Evolutionary conservation across 768 basidiomycete genomes (phyloP).

Genomic region (Piloderma croceum): DNA sequence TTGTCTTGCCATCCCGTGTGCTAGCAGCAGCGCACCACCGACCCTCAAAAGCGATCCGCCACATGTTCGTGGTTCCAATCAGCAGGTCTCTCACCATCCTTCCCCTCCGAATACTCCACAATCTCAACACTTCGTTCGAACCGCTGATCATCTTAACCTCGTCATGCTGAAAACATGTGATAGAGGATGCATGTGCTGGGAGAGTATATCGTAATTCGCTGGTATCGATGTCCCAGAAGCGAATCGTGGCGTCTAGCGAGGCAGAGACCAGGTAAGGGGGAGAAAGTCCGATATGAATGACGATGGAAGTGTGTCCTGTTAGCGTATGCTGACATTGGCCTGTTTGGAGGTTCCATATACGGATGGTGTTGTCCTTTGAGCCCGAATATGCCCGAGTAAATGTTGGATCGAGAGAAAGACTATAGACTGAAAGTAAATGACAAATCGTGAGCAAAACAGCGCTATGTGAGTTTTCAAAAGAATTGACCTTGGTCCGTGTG

Average conservation of each 20-base stretch:
- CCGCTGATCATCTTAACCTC: constrained; percentile 96
- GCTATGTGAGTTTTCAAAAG: neutral
- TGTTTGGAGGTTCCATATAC: constrained; percentile 84
- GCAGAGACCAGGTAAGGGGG: constrained; percentile 90
- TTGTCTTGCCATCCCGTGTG: constrained; percentile 69
- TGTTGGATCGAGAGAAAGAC: constrained; percentile 81
- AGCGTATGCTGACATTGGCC: constrained; percentile 78
- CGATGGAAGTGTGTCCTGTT: constrained; percentile 89
- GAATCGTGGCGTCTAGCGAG: constrained; percentile 91
- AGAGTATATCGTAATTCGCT: constrained; percentile 79
- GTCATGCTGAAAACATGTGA: constrained; percentile 98
- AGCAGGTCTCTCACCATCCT: constrained; percentile 81
- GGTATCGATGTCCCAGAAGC: constrained; percentile 88
- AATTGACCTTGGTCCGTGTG: constrained; percentile 85
- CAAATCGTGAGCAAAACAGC: neutral
- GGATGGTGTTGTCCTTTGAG: constrained; percentile 96
- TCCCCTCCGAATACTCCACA: constrained; percentile 94
- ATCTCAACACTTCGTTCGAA: constrained; percentile 92
- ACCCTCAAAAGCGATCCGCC: constrained; percentile 96
- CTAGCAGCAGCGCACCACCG: constrained; percentile 93
- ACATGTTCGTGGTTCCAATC: constrained; percentile 89
- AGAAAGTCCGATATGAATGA: constrained; percentile 86
- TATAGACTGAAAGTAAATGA: constrained; percentile 63
- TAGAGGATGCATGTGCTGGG: constrained; percentile 89
- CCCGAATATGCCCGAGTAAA: constrained; percentile 93